Evolutionary conservation across 2,329 filamentous ascomycete genomes (phyloP), one percentile per base, ranked within the genome.

Genomic region (Colletotrichum agaves): DNA sequence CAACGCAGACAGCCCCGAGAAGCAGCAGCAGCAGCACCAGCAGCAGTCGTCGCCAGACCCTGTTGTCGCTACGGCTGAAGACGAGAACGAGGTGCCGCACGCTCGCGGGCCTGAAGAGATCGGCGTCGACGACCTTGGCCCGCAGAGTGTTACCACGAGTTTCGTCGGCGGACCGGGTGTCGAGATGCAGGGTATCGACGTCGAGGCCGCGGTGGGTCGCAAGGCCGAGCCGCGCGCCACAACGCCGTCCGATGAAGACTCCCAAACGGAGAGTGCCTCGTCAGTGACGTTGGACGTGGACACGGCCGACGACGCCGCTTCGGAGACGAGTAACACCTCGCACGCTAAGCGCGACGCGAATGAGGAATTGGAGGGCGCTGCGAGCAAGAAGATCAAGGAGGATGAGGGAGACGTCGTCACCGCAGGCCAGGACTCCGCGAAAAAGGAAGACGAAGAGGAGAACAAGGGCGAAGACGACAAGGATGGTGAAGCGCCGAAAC

Each of bases 51-150:
- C 35, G 11, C 35, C 35, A 19, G 67, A 39, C 31, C 59, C 69
- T 53, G 69, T 67, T 2, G 56, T 76, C n/a, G 70, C 79, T 69
- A 75, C 84, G 61, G 78, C 82, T 41, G 78, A 81, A 33, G 85
- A 87, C 15, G 84, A 87, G 6, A 85, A 87, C 7, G 90, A 93
- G 67, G 84, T 89, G 59, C 93, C 94, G 5, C 93, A 97, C 78
- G 93, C 92, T 0, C 87, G 93, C 44, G 95, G 95, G 0, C 96
- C 96, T 0, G 89, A 93, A 33, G 86, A 93, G 72, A 91, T 98
- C 57, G 95, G 94, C 4, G 89, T 94, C 67, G 90, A 93, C 72
- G 96, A 99, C 76, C 91, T 93, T 71, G 96, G 96, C 0, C 90
- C 92, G 10, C 94, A 93, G 78, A 80, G 71, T 59, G 81, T 79